These are phyloP conservation scores for Pilatotrama ljubarskyi DNA, from an alignment of 768 basidiomycete genomes.

Conservation along the genomic window DNA sequence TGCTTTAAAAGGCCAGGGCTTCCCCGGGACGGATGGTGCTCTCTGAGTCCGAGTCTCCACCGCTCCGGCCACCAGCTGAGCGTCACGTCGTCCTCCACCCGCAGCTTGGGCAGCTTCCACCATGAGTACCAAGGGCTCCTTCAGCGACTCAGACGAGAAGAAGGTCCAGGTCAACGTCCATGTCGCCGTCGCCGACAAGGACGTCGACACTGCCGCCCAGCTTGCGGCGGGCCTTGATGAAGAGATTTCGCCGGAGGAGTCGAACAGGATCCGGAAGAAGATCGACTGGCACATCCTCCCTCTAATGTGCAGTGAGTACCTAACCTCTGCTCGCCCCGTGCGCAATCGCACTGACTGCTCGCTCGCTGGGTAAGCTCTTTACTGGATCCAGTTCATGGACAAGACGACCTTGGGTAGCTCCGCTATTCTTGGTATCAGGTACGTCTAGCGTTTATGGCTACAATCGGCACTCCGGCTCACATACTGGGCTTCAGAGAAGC, in stretches of 20 bases:
- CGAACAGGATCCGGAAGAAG: conserved; percentile 54
- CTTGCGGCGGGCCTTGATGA: conserved; percentile 46
- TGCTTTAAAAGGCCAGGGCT: neutral
- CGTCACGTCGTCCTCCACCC: neutral
- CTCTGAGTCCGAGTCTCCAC: neutral
- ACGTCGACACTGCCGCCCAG: conserved; percentile 64
- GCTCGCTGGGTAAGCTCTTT: conserved; percentile 7
- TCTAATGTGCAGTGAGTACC: conserved; percentile 66
- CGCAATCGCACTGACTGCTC: neutral
- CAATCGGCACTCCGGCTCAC: neutral
- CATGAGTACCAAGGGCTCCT: conserved; percentile 25
- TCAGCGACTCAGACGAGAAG: conserved; percentile 32
- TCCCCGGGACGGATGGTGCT: neutral
- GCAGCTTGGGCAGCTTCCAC: neutral
- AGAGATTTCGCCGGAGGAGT: conserved; percentile 54
- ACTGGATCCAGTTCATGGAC: conserved; percentile 78
- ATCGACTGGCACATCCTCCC: conserved; percentile 70
- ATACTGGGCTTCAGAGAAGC: conserved; percentile 42
- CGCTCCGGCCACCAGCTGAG: neutral
- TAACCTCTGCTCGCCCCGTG: neutral
- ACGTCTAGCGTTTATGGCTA: conserved; percentile 20
- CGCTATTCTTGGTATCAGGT: conserved; percentile 73
- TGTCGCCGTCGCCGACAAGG: conserved; percentile 44
- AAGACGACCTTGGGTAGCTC: conserved; percentile 69
- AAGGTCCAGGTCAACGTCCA: conserved; percentile 27